Evolutionary conservation across 768 basidiomycete species (phyloP).

Genomic region (Boletus sensibilis): DNA sequence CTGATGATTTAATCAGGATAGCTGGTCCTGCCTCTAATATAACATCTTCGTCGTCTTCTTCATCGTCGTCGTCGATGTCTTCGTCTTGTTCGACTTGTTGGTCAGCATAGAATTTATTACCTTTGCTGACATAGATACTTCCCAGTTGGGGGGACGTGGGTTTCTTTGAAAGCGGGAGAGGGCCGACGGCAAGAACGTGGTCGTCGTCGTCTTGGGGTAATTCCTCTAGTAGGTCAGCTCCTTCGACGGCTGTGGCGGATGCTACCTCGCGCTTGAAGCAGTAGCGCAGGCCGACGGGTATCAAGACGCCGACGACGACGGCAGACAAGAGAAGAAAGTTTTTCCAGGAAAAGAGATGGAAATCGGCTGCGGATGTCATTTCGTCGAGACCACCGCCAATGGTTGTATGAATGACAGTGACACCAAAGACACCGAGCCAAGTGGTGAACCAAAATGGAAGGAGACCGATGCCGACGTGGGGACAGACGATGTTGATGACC

Average conservation of each 20-base stretch:
- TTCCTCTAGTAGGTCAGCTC: constrained; percentile 34
- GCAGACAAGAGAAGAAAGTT: constrained; percentile 86
- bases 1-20: constrained; percentile 41
- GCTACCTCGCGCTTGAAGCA: constrained; percentile 69
- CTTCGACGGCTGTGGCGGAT: constrained; percentile 37
- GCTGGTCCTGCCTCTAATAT: constrained; percentile 75
- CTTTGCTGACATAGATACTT: constrained; percentile 37
- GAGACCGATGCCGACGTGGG: constrained; percentile 86
- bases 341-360: constrained; percentile 88
- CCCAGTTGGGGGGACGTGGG: constrained; percentile 33
- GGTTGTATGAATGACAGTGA: constrained; percentile 91
- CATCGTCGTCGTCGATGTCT: constrained; percentile 59
- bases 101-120: constrained; percentile 39
- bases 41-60: constrained; percentile 64
- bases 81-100: constrained; percentile 58
- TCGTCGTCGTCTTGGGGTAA: constrained; percentile 41
- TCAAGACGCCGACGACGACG: constrained; percentile 87
- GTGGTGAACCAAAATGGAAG: constrained; percentile 88
- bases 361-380: constrained; percentile 93
- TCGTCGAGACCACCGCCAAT: constrained; percentile 92
- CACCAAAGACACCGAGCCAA: constrained; percentile 87
- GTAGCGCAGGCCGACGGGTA: constrained; percentile 86
- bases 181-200: constrained; percentile 55
- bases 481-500: constrained; percentile 91
- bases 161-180: constrained; percentile 44